Evolutionary conservation across 768 basidiomycete genomes (phyloP).

Genomic region (Termitomyces sp.): DNA sequence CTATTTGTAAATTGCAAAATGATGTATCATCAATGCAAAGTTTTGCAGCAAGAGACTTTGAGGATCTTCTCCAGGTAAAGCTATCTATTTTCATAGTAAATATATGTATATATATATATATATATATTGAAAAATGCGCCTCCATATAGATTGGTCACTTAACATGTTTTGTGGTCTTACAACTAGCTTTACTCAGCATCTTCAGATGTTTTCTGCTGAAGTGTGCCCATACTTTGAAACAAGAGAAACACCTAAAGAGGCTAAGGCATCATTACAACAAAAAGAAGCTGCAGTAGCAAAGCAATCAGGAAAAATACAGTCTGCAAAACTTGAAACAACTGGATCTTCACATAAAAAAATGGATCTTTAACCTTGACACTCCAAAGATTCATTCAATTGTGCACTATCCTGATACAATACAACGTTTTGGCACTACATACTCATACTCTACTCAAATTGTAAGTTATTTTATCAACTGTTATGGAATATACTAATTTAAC

Average conservation of each 20-base stretch:
- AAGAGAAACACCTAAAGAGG: neutral
- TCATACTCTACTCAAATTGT: neutral
- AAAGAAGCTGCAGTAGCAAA: neutral
- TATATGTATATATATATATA: no score
- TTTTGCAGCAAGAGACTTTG: slow-evolving; percentile 31
- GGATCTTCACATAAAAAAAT: neutral
- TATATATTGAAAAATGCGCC: neutral
- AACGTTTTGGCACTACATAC: neutral
- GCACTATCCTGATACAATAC: neutral
- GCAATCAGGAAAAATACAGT: no score
- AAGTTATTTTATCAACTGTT: neutral
- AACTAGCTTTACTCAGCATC: neutral
- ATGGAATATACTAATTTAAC: neutral
- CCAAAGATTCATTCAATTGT: neutral
- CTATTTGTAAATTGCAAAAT: slow-evolving; percentile 23
- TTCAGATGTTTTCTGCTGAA: neutral
- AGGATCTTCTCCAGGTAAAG: slow-evolving; percentile 31
- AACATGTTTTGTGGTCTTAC: neutral
- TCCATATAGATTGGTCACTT: neutral
- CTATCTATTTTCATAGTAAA: neutral
- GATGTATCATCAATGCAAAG: slow-evolving; percentile 30
- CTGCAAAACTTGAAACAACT: no score
- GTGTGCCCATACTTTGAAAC: neutral
- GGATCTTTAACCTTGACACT: neutral
- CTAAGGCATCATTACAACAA: neutral